These are phyloP conservation scores for Exophiala dermatitidis DNA, from an alignment of 2,329 filamentous ascomycete genomes.

Conservation along the genomic window DNA sequence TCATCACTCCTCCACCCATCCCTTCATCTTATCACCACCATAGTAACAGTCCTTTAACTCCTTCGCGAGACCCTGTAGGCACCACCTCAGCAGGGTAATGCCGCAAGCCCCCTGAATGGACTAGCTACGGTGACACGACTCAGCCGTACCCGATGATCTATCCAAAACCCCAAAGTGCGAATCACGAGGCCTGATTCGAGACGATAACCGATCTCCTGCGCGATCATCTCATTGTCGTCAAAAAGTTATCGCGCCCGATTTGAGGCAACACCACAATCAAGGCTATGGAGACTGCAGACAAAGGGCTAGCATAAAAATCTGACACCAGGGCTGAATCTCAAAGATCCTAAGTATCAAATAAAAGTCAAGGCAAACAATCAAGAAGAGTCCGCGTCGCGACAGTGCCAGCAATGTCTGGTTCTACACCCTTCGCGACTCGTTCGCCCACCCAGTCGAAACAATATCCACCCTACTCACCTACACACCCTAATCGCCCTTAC, in stretches of 20 bases:
- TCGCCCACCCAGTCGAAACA: conserved; percentile 41
- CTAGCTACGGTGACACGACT: conserved; percentile 20
- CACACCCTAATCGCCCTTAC: conserved; percentile 19
- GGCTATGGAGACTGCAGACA: conserved; percentile 18
- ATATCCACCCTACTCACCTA: conserved; percentile 39
- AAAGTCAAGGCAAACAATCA: background rate
- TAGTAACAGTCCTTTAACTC: conserved; percentile 5
- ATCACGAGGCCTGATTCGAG: background rate
- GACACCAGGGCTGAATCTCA: conserved; percentile 1
- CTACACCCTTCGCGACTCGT: conserved; percentile 38
- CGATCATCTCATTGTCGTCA: background rate
- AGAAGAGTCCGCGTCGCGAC: background rate
- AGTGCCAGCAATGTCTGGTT: conserved; percentile 21
- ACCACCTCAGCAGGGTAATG: conserved; percentile 13
- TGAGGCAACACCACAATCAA: background rate
- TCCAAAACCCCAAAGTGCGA: conserved; percentile 1
- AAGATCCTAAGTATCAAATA: background rate
- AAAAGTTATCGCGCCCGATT: background rate
- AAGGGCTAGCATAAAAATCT: conserved; percentile 13
- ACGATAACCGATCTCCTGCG: background rate
- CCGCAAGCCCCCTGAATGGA: conserved; percentile 18
- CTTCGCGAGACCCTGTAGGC: conserved; percentile 15
- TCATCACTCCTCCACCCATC: conserved; percentile 16
- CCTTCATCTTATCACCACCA: conserved; percentile 15
- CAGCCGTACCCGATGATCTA: conserved; percentile 8